Percentiles rank a stretch among this genome's conserved stretches.
Evolutionary conservation across 257 asterid species (phyloP).

Genomic region (Salvia splendens): DNA sequence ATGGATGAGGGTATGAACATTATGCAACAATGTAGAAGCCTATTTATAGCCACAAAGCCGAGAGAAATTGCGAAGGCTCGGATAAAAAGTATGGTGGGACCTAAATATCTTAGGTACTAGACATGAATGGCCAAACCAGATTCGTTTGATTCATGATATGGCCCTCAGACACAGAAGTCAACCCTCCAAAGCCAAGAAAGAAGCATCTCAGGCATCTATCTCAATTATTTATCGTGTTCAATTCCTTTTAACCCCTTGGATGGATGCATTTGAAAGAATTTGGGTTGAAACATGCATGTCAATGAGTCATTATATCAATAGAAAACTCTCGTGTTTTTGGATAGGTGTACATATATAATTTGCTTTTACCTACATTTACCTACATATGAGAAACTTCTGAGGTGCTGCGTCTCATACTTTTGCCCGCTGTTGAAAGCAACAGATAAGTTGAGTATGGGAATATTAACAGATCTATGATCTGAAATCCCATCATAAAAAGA

Average conservation of each 20-base stretch:
- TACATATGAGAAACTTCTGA: slow-evolving; percentile 10
- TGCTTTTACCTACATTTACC: slow-evolving; percentile 7
- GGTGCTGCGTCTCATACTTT: slow-evolving; percentile 38
- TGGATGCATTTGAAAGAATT: slow-evolving; percentile 8
- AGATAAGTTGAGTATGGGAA: slow-evolving; percentile 26
- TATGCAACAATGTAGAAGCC: slow-evolving; percentile 21
- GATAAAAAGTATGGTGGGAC: slow-evolving; percentile 38
- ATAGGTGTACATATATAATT: slow-evolving; percentile 10
- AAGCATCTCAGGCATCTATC: slow-evolving; percentile 38
- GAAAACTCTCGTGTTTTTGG: slow-evolving; percentile 6
- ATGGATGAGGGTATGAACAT: slow-evolving; percentile 17
- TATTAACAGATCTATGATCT: slow-evolving; percentile 6
- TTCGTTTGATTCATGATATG: slow-evolving; percentile 45
- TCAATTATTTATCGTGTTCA: slow-evolving; percentile 33
- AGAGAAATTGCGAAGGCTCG: slow-evolving; percentile 13
- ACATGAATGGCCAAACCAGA: slow-evolving; percentile 43
- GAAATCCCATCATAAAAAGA: slow-evolving; percentile 26
- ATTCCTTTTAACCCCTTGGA: slow-evolving; percentile 32
- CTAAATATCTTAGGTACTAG: slow-evolving; percentile 38
- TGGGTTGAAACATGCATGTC: slow-evolving; percentile 29
- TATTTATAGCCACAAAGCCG: slow-evolving; percentile 44
- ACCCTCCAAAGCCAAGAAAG: slow-evolving; percentile 56
- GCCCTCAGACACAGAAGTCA: slow-evolving; percentile 49
- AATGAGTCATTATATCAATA: slow-evolving; percentile 2
- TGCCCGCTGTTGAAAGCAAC: slow-evolving; percentile 36